Conservation (phyloP, 495 filamentous ascomycete species). For the Lepidopterella palustris region DNA sequence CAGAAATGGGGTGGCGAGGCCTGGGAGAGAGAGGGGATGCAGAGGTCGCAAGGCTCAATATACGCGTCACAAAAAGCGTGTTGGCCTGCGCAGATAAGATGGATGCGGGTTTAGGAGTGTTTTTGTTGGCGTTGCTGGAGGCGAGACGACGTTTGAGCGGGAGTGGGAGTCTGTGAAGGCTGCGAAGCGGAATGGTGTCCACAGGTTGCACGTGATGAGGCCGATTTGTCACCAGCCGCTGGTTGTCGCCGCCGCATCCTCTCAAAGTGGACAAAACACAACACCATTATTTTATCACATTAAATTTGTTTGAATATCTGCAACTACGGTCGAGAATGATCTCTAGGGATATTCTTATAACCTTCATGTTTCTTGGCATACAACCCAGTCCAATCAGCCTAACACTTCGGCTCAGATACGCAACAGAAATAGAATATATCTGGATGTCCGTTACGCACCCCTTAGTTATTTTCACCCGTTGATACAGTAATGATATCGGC, state of each 20-base stretch:
- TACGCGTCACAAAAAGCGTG: conserved; percentile 23
- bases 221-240: too few relatives aligned
- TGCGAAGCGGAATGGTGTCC: background rate
- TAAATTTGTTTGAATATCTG: too few relatives aligned
- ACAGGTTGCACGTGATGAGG: background rate
- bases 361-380: too few relatives aligned
- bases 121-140: conserved; percentile 2
- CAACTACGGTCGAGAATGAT: too few relatives aligned
- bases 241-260: too few relatives aligned
- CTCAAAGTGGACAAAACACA: too few relatives aligned
- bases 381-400: too few relatives aligned
- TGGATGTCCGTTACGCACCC: background rate
- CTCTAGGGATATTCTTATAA: too few relatives aligned
- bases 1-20: conserved; percentile 18
- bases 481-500: background rate
- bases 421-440: background rate
- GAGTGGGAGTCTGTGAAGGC: background rate
- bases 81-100: conserved; percentile 21
- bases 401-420: too few relatives aligned
- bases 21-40: conserved; percentile 15
- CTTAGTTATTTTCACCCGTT: background rate
- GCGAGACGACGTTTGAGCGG: background rate
- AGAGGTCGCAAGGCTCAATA: background rate
- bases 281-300: too few relatives aligned
- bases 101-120: conserved; percentile 9